Base-by-base conservation (phyloP, 257 asterid species). In the Solanum phureja region DNA sequence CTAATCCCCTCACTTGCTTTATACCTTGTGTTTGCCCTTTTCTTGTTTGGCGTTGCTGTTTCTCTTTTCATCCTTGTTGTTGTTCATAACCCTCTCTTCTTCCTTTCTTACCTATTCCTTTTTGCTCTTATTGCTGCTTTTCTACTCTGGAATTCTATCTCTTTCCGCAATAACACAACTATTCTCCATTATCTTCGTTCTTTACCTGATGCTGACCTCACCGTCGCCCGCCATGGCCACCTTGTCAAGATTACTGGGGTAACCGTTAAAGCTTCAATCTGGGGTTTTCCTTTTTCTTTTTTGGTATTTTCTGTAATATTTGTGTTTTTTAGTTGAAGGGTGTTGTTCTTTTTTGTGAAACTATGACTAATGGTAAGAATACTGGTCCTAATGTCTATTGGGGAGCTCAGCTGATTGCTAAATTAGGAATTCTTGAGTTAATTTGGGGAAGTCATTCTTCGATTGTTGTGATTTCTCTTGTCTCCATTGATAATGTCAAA, bases 211-310 rank as follows among this genome's bases (percentile, higher is more conserved):
- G 88, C 92, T 71, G 91, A 92, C 71, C 91, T 92, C 88, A 69
- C 69, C 68, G 60, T 60, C 23, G 91, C 91, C 12, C 11, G 60
- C 31, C 93, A 91, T 64, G 93, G 92, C 86, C 93, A 90, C 83
- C 93, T 91, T 60, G 88, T 92, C 85, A 92, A 91, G 85, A 69
- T 92, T 86, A 91, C 91, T 34, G 94, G 93, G 93, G 71, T 62
- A 87, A 86, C 87, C 81, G 24, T 5, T 71, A 12, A 19, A 24
- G 16, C 7, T 18, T 62, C 84, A 46, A 29, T 81, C 42, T 81
- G 42, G 42, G 42, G 2, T 34, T 42, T 29, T 18, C 4, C 23
- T 52, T 52, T 6, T 56, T 7, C 1, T 52, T 18, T 16, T 52
- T 18, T 5, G 72, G 19, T 7, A 6, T 9, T 31, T 86, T 69